A percentile compares a stretch with the other conserved stretches of the same genome.
These are phyloP conservation scores for Diplodia intermedia DNA, from an alignment of 2,329 filamentous ascomycete species.

Conservation along the genomic window DNA sequence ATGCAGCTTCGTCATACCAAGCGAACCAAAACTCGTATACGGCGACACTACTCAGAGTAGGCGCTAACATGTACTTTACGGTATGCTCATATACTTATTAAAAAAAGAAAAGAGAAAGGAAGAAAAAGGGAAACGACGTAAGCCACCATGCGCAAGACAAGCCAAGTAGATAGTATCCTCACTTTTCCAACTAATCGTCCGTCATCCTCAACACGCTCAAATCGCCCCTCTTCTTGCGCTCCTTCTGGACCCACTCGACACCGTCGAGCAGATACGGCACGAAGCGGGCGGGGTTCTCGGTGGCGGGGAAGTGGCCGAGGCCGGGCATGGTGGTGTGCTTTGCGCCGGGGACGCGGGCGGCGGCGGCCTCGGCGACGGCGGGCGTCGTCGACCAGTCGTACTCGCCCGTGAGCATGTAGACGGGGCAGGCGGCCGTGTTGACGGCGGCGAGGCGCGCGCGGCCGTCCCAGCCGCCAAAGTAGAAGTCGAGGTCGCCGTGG, in stretches of 20 bases:
- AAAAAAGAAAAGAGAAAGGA: no score
- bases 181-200: constrained; percentile 17
- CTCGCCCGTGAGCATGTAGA: constrained; percentile 60
- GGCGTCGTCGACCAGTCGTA: constrained; percentile 58
- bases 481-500: constrained; percentile 60
- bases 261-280: constrained; percentile 49
- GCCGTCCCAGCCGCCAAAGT: constrained; percentile 60
- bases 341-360: constrained; percentile 56
- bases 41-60: no score
- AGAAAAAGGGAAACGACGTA: no score
- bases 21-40: no score
- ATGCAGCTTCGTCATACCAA: no score
- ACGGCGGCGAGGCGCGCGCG: constrained; percentile 54
- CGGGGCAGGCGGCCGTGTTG: constrained; percentile 57
- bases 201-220: constrained; percentile 31
- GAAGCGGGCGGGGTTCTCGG: constrained; percentile 53
- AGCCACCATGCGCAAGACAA: no score
- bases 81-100: no score
- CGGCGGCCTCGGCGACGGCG: constrained; percentile 55
- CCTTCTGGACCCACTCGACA: constrained; percentile 47
- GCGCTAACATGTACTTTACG: no score
- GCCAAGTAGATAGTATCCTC: no score
- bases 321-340: constrained; percentile 55
- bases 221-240: constrained; percentile 24
- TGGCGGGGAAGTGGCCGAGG: constrained; percentile 57